Evolutionary conservation across 2,329 filamentous ascomycete species (phyloP), one percentile per base, ranked within the genome.

Genomic region (Ophiocordyceps polyrhachis-furcata): DNA sequence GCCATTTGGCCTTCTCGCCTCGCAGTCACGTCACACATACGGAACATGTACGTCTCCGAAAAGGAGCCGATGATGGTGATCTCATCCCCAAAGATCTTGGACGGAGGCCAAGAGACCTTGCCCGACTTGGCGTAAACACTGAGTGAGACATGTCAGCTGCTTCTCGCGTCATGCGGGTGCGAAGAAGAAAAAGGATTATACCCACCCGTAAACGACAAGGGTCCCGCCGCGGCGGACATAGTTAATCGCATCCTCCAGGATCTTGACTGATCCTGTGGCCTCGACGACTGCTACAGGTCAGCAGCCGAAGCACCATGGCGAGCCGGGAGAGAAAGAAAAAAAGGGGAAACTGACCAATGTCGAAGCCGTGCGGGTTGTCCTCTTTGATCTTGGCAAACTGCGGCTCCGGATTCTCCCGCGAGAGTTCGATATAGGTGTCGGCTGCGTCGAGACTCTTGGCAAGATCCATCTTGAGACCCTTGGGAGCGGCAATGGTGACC

Each of bases 41-140:
- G 78, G 68, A 82, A 81, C 69, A 80, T 82, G 62, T 77, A 81
- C 21, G 77, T 81, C 60, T 83, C 79, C 42, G 76, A 82, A 64
- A 84, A 85, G 44, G 74, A 80, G 23, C 80, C 79, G 45, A 84
- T 64, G 51, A 85, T 81, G 51, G 78, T 83, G 52, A 85, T 81
- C 59, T 84, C 80, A 48, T 66, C 62, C 54, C 70, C 68, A 56
- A 75, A 83, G 53, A 86, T 84, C 65, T 80, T 81, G 58, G 71
- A 69, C n/a, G 81, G 81, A 5, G 76, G 67, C 77, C 79, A 83
- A 4, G 71, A 68, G 28, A 85, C 78, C 43, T 71, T 70, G 46
- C 73, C 78, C 25, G 70, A 61, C 49, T 67, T 72, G 50, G 72
- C 65, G 57, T 84, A 85, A 23, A 85, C 81, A 43, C 77, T 61